phyloP scores from a whole-genome alignment of 495 filamentous ascomycete genomes.

The Xylaria palmicola region DNA sequence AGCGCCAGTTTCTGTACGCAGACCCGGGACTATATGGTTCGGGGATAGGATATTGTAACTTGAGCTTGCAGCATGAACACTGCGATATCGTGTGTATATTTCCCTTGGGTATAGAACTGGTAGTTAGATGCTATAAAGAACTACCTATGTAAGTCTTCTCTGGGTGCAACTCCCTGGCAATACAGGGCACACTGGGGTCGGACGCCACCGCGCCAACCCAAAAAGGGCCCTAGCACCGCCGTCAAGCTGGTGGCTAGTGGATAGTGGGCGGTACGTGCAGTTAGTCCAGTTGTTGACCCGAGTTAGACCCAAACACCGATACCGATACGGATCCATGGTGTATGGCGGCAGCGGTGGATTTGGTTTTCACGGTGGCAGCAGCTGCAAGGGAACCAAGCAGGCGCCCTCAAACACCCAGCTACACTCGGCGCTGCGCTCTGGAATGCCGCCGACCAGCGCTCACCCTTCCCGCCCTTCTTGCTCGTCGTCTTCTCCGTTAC shows the following conservation, averaged over 20 bases:
- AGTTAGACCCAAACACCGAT: background rate
- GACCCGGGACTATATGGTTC: too few species aligned
- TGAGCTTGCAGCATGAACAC: too few species aligned
- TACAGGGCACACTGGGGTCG: too few species aligned
- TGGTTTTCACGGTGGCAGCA: background rate
- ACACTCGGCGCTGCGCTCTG: background rate
- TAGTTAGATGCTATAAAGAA: too few species aligned
- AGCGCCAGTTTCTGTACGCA: too few species aligned
- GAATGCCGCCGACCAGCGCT: background rate
- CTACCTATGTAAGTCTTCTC: too few species aligned
- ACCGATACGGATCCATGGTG: background rate
- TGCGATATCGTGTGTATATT: too few species aligned
- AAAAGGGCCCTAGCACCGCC: background rate
- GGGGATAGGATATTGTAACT: too few species aligned
- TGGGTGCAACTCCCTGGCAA: too few species aligned
- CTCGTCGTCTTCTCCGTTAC: background rate
- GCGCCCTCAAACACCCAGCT: background rate
- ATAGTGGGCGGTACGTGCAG: too few species aligned
- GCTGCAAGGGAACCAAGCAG: slow-evolving; percentile 1
- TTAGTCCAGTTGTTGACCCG: background rate
- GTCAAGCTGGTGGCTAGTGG: background rate
- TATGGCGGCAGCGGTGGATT: background rate
- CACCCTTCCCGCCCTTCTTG: background rate
- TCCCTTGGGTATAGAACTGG: too few species aligned
- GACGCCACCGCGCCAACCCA: background rate